Conservation (phyloP, 352 stramenopile genomes). For the Plasmopara halstedii region DNA sequence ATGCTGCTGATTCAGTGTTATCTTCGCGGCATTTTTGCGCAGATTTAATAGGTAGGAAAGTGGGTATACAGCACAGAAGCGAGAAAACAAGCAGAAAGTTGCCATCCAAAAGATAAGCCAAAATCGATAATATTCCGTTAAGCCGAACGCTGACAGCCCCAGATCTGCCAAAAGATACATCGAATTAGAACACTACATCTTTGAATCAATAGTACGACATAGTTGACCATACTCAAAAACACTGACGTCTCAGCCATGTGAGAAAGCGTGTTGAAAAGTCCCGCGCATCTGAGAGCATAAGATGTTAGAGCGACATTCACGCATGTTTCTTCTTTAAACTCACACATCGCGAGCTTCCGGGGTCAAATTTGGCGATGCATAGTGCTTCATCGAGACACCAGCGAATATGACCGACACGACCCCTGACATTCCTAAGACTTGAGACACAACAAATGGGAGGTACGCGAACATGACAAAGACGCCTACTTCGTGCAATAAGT, state of each 20-base stretch:
- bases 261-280: constrained; percentile 87
- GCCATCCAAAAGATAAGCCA: constrained; percentile 85
- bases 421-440: constrained; percentile 78
- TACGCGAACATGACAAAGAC: constrained; percentile 86
- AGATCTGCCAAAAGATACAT: constrained; percentile 50
- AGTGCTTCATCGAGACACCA: constrained; percentile 88
- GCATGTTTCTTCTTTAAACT: constrained; percentile 1
- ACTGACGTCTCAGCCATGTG: constrained; percentile 90
- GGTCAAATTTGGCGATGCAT: constrained; percentile 83
- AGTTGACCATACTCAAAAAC: constrained; percentile 76
- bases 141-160: constrained; percentile 83
- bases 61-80: constrained; percentile 85
- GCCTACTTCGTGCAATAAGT: constrained; percentile 81
- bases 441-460: constrained; percentile 64
- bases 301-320: not conserved
- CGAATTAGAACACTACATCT: not conserved
- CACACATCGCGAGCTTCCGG: constrained; percentile 74
- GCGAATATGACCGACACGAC: constrained; percentile 94
- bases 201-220: not conserved
- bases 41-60: constrained; percentile 69
- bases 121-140: constrained; percentile 70
- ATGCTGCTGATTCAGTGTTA: constrained; percentile 87
- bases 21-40: constrained; percentile 44
- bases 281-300: constrained; percentile 42
- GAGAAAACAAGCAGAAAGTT: constrained; percentile 74